Percentiles rank a stretch among this genome's conserved stretches.
phyloP scores from a whole-genome alignment of 352 stramenopile species.

The Porosira glacialis region DNA sequence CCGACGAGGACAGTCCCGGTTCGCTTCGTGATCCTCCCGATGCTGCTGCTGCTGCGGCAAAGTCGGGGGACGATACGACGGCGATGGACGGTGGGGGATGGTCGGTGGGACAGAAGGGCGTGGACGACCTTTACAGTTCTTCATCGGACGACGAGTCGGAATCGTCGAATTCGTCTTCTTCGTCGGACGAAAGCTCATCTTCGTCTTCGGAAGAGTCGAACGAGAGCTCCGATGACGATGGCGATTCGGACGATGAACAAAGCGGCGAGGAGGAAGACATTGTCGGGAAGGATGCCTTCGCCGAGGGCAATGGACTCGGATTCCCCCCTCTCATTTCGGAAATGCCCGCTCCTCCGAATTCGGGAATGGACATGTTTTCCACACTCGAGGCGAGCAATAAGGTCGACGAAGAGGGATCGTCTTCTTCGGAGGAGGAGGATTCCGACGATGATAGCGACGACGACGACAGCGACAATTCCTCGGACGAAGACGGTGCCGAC shows the following conservation, averaged over 20 bases:
- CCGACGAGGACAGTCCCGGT: conserved; percentile 59
- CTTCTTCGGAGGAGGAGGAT: conserved; percentile 30
- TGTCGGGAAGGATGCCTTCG: not conserved
- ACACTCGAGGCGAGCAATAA: conserved; percentile 20
- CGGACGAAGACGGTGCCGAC: conserved; percentile 15
- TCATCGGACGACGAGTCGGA: conserved; percentile 16
- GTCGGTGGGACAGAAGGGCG: conserved; percentile 20
- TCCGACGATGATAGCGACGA: conserved; percentile 29
- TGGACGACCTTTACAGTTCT: conserved; percentile 27
- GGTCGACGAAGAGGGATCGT: conserved; percentile 29
- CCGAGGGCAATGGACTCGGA: conserved; percentile 17
- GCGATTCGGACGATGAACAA: too few species aligned
- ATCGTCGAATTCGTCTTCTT: conserved; percentile 29
- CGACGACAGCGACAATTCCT: conserved; percentile 19
- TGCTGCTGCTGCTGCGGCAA: conserved; percentile 17
- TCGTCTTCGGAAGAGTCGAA: conserved; percentile 35
- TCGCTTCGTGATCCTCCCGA: conserved; percentile 57
- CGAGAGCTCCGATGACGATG: conserved; percentile 38
- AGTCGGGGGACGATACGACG: conserved; percentile 8
- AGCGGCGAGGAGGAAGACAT: too few species aligned
- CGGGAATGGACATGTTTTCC: conserved; percentile 8
- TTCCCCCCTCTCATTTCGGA: conserved; percentile 7
- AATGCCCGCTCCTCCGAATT: conserved; percentile 4
- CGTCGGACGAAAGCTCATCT: conserved; percentile 24
- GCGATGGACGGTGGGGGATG: conserved; percentile 21